Conservation (phyloP, 2,329 filamentous ascomycete species). For the Sordariomycetes sp. region DNA sequence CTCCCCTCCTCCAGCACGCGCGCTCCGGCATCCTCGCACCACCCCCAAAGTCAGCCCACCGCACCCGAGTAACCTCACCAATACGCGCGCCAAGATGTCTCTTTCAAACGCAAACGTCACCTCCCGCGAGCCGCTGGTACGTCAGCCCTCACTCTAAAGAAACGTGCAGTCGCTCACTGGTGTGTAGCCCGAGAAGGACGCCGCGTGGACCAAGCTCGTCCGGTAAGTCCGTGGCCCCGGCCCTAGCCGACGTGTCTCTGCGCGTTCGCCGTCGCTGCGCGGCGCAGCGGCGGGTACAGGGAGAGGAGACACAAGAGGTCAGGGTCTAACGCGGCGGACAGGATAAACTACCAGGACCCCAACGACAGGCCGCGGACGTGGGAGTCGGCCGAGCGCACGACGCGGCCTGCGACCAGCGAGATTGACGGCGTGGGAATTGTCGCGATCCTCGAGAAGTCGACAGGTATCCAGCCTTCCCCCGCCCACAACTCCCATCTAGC, state of each 20-base stretch:
- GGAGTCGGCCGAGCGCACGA: constrained; percentile 62
- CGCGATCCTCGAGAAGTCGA: constrained; percentile 46
- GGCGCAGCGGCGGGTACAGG: too few species aligned
- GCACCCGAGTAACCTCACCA: not conserved
- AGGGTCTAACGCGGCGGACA: constrained; percentile 12
- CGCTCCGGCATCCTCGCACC: not conserved
- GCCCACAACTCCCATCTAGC: not conserved
- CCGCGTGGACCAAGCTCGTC: constrained; percentile 45
- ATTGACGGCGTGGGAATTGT: constrained; percentile 66
- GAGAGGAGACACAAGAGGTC: not conserved
- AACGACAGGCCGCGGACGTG: constrained; percentile 45
- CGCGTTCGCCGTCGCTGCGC: not conserved
- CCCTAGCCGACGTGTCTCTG: not conserved
- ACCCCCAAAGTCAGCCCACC: not conserved
- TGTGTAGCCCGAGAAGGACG: constrained; percentile 32
- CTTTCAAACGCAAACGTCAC: constrained; percentile 7
- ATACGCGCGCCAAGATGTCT: constrained; percentile 4
- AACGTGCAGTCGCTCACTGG: not conserved
- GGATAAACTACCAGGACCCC: constrained; percentile 52
- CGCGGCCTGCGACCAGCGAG: constrained; percentile 43
- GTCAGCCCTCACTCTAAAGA: not conserved
- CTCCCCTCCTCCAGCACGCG: too few species aligned
- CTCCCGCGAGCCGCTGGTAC: constrained; percentile 7
- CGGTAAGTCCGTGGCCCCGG: constrained; percentile 26
- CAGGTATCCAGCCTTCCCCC: constrained; percentile 15